Base-by-base conservation (phyloP, 2,329 filamentous ascomycete genomes). In the Xylaria digitata region DNA sequence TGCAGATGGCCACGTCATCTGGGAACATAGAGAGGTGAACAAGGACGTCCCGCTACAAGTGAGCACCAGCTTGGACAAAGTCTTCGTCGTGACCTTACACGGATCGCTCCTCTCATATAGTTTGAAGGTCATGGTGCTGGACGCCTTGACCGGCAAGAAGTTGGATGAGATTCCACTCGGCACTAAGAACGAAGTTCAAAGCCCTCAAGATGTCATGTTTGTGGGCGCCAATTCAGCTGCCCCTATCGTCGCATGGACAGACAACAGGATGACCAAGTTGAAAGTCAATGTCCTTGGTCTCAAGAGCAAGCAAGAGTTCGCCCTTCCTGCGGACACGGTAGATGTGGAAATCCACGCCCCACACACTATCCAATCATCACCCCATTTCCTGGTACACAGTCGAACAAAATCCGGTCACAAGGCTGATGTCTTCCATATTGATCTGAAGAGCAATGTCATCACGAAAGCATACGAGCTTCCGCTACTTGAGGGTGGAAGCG, bases 381-480 rank as follows among this genome's bases (percentile, higher is more conserved):
- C 93, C 43, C 93, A 97, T 81, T 96, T 97, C 81, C 82, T 97
- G 37, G 91, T 97, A 5, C 92, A 97, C 72, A 93, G 89, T 73
- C 85, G 90, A 73, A 92, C 92, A 0, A 83, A 83, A 42, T 82
- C 82, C 2, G 89, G 89, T 19, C 92, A 94, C 76, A 93, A 92
- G 83, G 95, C 91, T 2, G 91, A 96, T 68, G 90, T 98, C 34
- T 97, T 91, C 76, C 93, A 97, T 74, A 86, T 96, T 66, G 87
- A 97, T 72, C 79, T 92, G 58, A 90, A 90, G 80, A 90, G 84
- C 66, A 87, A 85, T 61, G 86, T 85, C 19, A 85, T 95, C 32
- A 86, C 84, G n/a, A 93, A 92, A 77, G 91, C 91, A 0, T 97
- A 97, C 77, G 88, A 90, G 32, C 83, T 98, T 13, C 92, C 94